Evolutionary conservation across 306 rosid genomes (phyloP), one percentile per base, ranked within the genome.

Genomic region (Alnus glutinosa): DNA sequence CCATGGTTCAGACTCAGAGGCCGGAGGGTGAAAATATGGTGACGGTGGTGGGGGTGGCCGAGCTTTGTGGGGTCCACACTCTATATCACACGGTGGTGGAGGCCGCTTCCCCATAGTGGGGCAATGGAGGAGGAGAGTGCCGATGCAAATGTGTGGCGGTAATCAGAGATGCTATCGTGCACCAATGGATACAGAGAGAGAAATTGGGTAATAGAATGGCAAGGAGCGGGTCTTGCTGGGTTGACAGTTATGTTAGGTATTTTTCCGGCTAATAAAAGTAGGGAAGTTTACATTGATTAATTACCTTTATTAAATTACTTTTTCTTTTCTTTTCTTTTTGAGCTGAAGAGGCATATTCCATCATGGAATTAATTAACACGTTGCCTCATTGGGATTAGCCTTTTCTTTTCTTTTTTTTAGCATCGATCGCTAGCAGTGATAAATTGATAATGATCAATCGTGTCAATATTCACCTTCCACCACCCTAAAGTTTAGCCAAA

Each of bases 31-130:
- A 75, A 74, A 85, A 50, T 37, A 59, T 1, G 92, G 92, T 0
- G 90, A 86, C 0, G 91, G 92, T 4, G 83, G 77, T 58, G 74
- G 66, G 16, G 81, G 42, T 23, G 74, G 57, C 36, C 74, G 70
- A 13, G 73, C 57, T 19, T 69, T 76, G 5, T 44, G 49, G 3
- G 54, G 77, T n/a, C 87, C 96, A 75, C 83, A 83, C 83, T 92
- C 96, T 10, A 92, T 36, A 74, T 92, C 90, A 15, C 59, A n/a
- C 13, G 82, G 48, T 19, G 79, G 73, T 54, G 86, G 82, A 55
- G 76, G 70, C 88, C 69, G 83, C 85, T 86, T 87, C 92, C 92
- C 95, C 94, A 87, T 91, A 7, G 37, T 34, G 66, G 18, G 44
- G 46, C 32, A 7, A 9, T 42, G 46, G 34, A 44, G 49, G 57